Percentiles rank a stretch among this genome's conserved stretches.
These are phyloP conservation scores for Seiridium cupressi DNA, from an alignment of 2,329 filamentous ascomycete genomes.

Conservation along the genomic window DNA sequence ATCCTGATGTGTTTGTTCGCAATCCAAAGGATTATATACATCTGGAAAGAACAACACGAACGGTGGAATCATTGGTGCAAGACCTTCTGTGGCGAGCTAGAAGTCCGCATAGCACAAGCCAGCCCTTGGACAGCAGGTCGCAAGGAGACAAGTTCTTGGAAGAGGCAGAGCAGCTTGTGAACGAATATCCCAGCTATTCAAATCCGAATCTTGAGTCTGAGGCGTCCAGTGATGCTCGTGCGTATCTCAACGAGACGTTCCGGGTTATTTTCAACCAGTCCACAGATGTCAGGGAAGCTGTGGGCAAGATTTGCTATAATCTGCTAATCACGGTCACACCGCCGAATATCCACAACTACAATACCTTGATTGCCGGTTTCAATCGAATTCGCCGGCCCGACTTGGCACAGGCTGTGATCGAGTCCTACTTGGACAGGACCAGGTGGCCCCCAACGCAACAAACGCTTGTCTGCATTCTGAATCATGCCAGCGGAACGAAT, in stretches of 20 bases:
- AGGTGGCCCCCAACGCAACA: slow-evolving; percentile 45
- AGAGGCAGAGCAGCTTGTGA: slow-evolving; percentile 16
- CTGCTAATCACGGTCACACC: slow-evolving; percentile 60
- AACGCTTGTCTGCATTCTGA: slow-evolving; percentile 47
- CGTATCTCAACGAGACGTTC: slow-evolving; percentile 21
- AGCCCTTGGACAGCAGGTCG: slow-evolving; percentile 7
- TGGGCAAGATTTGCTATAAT: slow-evolving; percentile 61
- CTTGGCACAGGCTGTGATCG: slow-evolving; percentile 51
- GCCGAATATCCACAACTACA: slow-evolving; percentile 69
- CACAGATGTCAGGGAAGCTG: slow-evolving; percentile 21
- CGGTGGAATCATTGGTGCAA: slow-evolving; percentile 9
- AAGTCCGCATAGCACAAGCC: neutral
- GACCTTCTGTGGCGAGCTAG: slow-evolving; percentile 2
- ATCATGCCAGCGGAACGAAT: slow-evolving; percentile 44
- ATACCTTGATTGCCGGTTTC: slow-evolving; percentile 68
- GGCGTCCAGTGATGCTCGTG: slow-evolving; percentile 13
- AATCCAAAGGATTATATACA: slow-evolving; percentile 17
- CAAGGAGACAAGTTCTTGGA: slow-evolving; percentile 4
- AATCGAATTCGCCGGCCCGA: slow-evolving; percentile 45
- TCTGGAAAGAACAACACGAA: slow-evolving; percentile 1
- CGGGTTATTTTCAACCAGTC: slow-evolving; percentile 24
- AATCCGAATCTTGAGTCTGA: slow-evolving; percentile 13
- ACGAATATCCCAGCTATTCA: slow-evolving; percentile 21
- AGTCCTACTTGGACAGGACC: slow-evolving; percentile 45
- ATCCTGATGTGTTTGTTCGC: slow-evolving; percentile 12